phyloP scores from a whole-genome alignment of 352 stramenopile genomes.

The Phytopythium ostracodes region DNA sequence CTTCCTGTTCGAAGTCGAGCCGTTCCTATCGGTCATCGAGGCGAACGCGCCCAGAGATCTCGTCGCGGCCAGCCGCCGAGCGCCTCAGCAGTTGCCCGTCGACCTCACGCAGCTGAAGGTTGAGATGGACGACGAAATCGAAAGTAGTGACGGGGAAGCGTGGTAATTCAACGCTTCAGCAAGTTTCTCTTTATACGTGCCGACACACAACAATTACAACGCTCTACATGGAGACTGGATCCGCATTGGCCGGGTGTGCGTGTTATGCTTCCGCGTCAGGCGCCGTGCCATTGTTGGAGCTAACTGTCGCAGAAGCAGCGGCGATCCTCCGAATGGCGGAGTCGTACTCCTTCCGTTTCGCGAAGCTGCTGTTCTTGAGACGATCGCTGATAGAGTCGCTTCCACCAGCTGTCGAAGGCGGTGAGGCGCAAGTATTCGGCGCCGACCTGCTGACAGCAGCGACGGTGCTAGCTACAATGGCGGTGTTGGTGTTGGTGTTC shows the following conservation, averaged over 20 bases:
- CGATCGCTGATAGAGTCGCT: conserved; percentile 26
- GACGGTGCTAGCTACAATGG: too few relatives aligned
- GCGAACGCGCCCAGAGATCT: not conserved
- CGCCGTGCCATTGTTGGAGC: conserved; percentile 1
- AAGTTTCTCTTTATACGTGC: not conserved
- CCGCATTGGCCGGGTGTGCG: not conserved
- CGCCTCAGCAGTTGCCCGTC: not conserved
- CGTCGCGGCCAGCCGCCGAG: not conserved
- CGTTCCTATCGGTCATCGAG: conserved; percentile 52
- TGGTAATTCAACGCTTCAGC: conserved; percentile 11
- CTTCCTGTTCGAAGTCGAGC: conserved; percentile 66
- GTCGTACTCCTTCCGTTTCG: conserved; percentile 63
- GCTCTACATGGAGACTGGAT: not conserved
- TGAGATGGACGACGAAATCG: conserved; percentile 68
- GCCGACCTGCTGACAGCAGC: not conserved
- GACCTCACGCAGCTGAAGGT: not conserved
- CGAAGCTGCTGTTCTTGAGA: conserved; percentile 74
- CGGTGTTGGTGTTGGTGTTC: too few relatives aligned
- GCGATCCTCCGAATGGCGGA: conserved; percentile 43
- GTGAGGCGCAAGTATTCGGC: not conserved
- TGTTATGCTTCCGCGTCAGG: conserved; percentile 2
- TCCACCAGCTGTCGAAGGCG: conserved; percentile 2
- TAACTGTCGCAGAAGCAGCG: conserved; percentile 12
- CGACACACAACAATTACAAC: not conserved
- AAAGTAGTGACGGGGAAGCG: conserved; percentile 53